Percentiles rank a stretch among this genome's conserved stretches.
Conservation (phyloP, 495 filamentous ascomycete genomes). For the Aspergillus nanangensis region DNA sequence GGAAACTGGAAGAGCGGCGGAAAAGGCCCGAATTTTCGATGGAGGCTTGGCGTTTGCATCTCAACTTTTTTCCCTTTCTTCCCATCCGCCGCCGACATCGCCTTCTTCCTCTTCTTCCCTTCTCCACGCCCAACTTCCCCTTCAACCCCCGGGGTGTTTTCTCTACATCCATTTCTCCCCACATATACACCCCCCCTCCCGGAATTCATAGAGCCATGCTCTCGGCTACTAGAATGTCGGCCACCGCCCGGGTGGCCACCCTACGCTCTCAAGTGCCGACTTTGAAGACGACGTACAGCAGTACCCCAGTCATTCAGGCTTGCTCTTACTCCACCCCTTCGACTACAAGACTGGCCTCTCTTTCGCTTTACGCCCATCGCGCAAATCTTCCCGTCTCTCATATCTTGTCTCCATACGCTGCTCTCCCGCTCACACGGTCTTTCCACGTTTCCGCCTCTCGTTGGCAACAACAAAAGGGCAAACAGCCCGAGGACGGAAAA, state of each 20-base stretch:
- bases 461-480: conserved; percentile 38
- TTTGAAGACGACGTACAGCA: conserved; percentile 41
- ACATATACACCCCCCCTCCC: not conserved
- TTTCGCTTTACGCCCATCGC: conserved; percentile 7
- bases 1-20: conserved; percentile 26
- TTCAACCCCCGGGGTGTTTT: conserved; percentile 4
- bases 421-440: conserved; percentile 36
- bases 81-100: conserved; percentile 23
- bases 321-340: conserved; percentile 26
- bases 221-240: conserved; percentile 35
- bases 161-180: conserved; percentile 3
- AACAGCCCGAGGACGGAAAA: conserved; percentile 37
- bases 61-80: conserved; percentile 39
- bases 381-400: conserved; percentile 26
- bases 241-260: conserved; percentile 39
- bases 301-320: conserved; percentile 48
- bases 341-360: conserved; percentile 3
- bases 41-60: conserved; percentile 36
- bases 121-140: conserved; percentile 17
- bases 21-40: conserved; percentile 43
- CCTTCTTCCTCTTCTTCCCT: conserved; percentile 20
- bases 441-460: conserved; percentile 36
- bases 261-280: conserved; percentile 30
- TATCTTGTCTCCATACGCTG: conserved; percentile 34
- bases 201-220: conserved; percentile 31